These are phyloP conservation scores for Echeveria elegans DNA, from an alignment of 164 flowering plant species.

Conservation along the genomic window DNA sequence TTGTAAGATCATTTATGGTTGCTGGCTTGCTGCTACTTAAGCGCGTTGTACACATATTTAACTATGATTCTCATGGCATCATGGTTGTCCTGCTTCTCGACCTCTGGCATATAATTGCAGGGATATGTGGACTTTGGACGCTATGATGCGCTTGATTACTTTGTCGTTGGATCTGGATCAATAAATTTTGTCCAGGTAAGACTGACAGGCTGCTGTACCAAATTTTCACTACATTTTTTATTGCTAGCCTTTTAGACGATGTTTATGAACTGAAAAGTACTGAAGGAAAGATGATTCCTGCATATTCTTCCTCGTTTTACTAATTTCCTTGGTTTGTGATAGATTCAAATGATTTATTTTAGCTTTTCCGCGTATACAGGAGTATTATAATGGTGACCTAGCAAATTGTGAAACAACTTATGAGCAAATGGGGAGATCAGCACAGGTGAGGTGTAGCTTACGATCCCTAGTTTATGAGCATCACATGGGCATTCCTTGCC, in stretches of 20 bases:
- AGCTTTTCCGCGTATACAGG: slow-evolving; percentile 23
- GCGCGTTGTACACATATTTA: not conserved
- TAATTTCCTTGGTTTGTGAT: not conserved
- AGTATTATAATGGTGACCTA: slow-evolving; percentile 72
- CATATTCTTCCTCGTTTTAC: not conserved
- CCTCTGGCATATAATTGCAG: slow-evolving; percentile 24
- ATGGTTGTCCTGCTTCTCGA: not conserved
- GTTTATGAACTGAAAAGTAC: not conserved
- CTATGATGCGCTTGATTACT: slow-evolving; percentile 46
- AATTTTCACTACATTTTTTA: not conserved
- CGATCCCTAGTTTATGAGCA: not conserved
- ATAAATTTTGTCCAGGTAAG: slow-evolving; percentile 77
- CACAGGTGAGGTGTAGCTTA: slow-evolving; percentile 49
- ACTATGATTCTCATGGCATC: not conserved
- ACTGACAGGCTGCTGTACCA: not conserved
- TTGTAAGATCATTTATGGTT: not conserved
- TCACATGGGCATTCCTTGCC: not conserved
- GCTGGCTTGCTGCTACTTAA: not conserved
- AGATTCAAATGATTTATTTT: not conserved
- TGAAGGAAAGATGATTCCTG: not conserved
- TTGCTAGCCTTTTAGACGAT: too few species aligned
- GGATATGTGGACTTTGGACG: slow-evolving; percentile 86
- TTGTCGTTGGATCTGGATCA: slow-evolving; percentile 57
- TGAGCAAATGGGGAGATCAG: slow-evolving; percentile 86
- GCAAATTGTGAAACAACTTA: slow-evolving; percentile 61